These are phyloP conservation scores for Nadsonia fulvescens DNA, from an alignment of 805 yeast genomes.

Conservation along the genomic window DNA sequence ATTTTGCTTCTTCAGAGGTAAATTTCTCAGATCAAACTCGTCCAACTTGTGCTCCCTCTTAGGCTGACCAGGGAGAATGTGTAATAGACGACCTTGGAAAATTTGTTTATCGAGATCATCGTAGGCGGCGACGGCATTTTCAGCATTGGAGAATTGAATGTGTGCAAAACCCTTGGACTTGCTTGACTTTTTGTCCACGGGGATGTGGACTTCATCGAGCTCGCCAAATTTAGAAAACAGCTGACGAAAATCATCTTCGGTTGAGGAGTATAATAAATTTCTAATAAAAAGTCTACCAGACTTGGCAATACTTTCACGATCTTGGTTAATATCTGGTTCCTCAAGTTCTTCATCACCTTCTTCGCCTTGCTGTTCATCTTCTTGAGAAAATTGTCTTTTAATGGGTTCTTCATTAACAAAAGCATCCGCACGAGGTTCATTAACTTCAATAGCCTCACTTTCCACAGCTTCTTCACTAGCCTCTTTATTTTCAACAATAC, in stretches of 20 bases:
- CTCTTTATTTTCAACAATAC: constrained; percentile 27
- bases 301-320: constrained; percentile 28
- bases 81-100: constrained; percentile 86
- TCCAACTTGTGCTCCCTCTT: constrained; percentile 72
- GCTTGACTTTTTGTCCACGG: constrained; percentile 78
- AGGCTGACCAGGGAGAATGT: constrained; percentile 69
- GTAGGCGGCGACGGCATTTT: constrained; percentile 64
- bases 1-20: constrained; percentile 82
- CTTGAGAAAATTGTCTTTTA: constrained; percentile 1
- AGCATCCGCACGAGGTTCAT: no score
- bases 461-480: constrained; percentile 1
- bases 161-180: constrained; percentile 88
- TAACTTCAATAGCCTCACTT: constrained; percentile 1
- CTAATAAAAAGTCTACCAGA: constrained; percentile 80
- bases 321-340: constrained; percentile 26
- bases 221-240: constrained; percentile 54
- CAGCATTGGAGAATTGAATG: constrained; percentile 46
- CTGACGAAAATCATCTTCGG: constrained; percentile 57
- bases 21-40: constrained; percentile 76
- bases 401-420: constrained; percentile 34
- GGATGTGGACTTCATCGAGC: constrained; percentile 79
- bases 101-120: constrained; percentile 63
- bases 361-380: constrained; percentile 13
- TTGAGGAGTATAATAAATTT: constrained; percentile 62
- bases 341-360: constrained; percentile 6